Conservation (phyloP, 1,284 basidiomycete species). For the Ceratobasidium sp. region DNA sequence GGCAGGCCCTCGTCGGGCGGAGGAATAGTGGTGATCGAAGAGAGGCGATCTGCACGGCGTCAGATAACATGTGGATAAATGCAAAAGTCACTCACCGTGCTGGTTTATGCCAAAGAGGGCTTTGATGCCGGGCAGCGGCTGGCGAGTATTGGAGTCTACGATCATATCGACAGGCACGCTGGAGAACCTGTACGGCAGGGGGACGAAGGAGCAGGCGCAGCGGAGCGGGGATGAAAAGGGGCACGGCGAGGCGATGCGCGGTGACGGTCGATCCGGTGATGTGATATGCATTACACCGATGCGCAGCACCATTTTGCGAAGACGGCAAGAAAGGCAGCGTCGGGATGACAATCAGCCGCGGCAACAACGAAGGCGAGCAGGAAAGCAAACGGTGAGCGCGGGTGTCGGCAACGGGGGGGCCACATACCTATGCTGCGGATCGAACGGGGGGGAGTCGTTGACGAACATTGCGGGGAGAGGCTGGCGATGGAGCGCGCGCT, state of each 20-base stretch:
- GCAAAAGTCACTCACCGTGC: constrained; percentile 5
- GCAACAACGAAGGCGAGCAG: no score
- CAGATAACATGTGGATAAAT: neutral
- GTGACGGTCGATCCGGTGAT: neutral
- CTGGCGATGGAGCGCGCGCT: neutral
- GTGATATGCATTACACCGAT: neutral
- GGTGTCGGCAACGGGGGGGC: constrained; percentile 4
- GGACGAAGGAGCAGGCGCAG: neutral
- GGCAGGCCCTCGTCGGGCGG: neutral
- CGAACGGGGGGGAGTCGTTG: no score
- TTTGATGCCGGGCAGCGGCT: constrained; percentile 20
- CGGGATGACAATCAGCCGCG: neutral
- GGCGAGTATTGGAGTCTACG: neutral
- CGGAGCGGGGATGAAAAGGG: constrained; percentile 20
- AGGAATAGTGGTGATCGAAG: constrained; percentile 30
- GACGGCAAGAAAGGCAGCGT: neutral
- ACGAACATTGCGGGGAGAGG: no score
- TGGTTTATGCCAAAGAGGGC: constrained; percentile 36
- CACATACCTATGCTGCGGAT: no score
- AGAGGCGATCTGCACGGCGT: constrained; percentile 20
- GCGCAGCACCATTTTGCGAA: constrained; percentile 7
- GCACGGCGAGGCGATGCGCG: neutral
- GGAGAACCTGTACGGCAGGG: no score
- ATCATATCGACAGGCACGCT: neutral
- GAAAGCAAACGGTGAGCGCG: no score